Evolutionary conservation across 345 rosid genomes (phyloP).

Genomic region (Anacardium occidentale): DNA sequence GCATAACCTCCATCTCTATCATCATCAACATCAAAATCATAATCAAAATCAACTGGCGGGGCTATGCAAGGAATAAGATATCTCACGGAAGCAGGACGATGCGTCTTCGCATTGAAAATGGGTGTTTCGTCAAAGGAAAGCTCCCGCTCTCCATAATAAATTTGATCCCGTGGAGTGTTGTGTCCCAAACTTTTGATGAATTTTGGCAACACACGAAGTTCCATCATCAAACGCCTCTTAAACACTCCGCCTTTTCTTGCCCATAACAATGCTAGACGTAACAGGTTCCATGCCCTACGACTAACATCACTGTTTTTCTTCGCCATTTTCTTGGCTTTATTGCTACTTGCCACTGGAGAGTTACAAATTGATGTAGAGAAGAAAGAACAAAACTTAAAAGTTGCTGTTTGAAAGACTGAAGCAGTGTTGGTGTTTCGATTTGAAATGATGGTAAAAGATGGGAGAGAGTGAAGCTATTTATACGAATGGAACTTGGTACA

Average conservation of each 20-base stretch:
- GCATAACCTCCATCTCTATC: slow-evolving; percentile 24
- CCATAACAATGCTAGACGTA: slow-evolving; percentile 62
- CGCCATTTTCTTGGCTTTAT: slow-evolving; percentile 23
- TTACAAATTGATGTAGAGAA: neutral
- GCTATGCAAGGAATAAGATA: slow-evolving; percentile 73
- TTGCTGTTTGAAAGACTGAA: neutral
- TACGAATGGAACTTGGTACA: neutral
- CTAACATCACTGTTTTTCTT: slow-evolving; percentile 30
- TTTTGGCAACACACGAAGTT: slow-evolving; percentile 51
- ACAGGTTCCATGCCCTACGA: slow-evolving; percentile 50
- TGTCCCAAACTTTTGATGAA: slow-evolving; percentile 48
- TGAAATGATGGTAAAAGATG: neutral
- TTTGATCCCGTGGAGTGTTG: slow-evolving; percentile 24
- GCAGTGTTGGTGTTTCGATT: neutral
- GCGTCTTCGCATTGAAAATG: slow-evolving; percentile 60
- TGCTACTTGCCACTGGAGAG: neutral
- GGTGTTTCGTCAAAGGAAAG: slow-evolving; percentile 89
- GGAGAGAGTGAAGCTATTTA: neutral
- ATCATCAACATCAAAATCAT: slow-evolving; percentile 38
- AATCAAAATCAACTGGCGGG: slow-evolving; percentile 50
- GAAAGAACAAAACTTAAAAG: neutral
- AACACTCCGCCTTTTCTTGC: slow-evolving; percentile 69
- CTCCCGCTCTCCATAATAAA: slow-evolving; percentile 56
- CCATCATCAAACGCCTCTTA: slow-evolving; percentile 48
- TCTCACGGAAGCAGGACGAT: slow-evolving; percentile 61